These are phyloP conservation scores for Carpinus viminea DNA, from an alignment of 306 rosid genomes.

Conservation along the genomic window DNA sequence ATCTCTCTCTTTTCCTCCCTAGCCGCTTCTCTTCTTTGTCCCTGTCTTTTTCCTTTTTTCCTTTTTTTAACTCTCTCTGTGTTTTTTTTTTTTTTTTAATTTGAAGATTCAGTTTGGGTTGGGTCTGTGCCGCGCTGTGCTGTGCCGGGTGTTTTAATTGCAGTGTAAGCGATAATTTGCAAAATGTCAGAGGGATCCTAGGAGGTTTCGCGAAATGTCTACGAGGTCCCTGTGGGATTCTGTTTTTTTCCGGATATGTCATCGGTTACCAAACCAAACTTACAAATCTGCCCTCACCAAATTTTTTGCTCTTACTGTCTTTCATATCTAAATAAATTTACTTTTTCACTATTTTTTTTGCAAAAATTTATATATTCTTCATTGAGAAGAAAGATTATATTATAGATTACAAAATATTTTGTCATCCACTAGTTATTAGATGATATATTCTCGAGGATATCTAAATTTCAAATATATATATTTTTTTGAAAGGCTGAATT, in stretches of 20 bases:
- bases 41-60: background rate
- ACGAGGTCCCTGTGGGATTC: conserved; percentile 13
- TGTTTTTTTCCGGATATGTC: background rate
- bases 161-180: conserved; percentile 21
- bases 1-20: background rate
- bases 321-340: too few relatives aligned
- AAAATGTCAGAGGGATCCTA: conserved; percentile 33
- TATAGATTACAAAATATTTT: too few relatives aligned
- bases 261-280: too few relatives aligned
- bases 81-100: background rate
- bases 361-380: too few relatives aligned
- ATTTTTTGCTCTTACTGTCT: too few relatives aligned
- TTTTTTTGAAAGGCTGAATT: too few relatives aligned
- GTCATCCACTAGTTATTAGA: too few relatives aligned
- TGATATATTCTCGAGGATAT: too few relatives aligned
- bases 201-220: conserved; percentile 9
- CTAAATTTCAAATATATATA: too few relatives aligned
- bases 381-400: too few relatives aligned
- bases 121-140: background rate
- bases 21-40: conserved; percentile 15
- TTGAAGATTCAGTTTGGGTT: background rate
- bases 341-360: too few relatives aligned
- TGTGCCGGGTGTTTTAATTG: conserved; percentile 40
- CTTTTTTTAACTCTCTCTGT: background rate
- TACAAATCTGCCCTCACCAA: too few relatives aligned